phyloP scores from a whole-genome alignment of 495 filamentous ascomycete genomes.

The Niebla homalea region DNA sequence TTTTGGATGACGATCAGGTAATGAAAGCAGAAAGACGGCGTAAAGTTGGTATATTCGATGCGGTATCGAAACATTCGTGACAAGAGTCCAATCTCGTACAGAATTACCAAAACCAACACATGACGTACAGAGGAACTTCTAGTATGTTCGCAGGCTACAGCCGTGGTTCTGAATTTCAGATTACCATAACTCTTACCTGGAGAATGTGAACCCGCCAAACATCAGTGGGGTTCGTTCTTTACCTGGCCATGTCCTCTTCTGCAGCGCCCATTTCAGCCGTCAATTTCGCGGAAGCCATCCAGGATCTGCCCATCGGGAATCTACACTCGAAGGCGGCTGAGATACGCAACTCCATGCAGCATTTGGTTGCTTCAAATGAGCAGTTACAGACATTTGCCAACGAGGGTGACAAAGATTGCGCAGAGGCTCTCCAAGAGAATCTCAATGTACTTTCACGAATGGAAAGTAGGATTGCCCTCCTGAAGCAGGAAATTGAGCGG shows the following conservation, averaged over 20 bases:
- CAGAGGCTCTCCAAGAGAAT: conserved; percentile 59
- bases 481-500: conserved; percentile 61
- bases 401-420: conserved; percentile 48
- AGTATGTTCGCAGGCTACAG: not conserved
- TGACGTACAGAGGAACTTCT: not conserved
- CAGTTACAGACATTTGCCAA: conserved; percentile 48
- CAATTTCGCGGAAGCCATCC: conserved; percentile 58
- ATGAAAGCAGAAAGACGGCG: not conserved
- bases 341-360: conserved; percentile 67
- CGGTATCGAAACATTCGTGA: no score
- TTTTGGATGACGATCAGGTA: conserved; percentile 4
- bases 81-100: not conserved
- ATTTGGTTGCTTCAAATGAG: conserved; percentile 66
- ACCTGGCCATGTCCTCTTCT: conserved; percentile 31
- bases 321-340: conserved; percentile 73
- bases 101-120: not conserved
- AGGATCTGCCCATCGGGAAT: conserved; percentile 53
- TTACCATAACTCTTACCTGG: not conserved
- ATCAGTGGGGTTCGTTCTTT: not conserved
- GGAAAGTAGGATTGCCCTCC: conserved; percentile 52
- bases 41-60: no score
- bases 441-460: conserved; percentile 58
- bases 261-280: conserved; percentile 44
- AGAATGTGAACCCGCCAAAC: not conserved
- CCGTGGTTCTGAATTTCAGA: not conserved